Evolutionary conservation across 2,329 filamentous ascomycete species (phyloP), one percentile per base, ranked within the genome.

Genomic region (Fusarium drepaniforme): DNA sequence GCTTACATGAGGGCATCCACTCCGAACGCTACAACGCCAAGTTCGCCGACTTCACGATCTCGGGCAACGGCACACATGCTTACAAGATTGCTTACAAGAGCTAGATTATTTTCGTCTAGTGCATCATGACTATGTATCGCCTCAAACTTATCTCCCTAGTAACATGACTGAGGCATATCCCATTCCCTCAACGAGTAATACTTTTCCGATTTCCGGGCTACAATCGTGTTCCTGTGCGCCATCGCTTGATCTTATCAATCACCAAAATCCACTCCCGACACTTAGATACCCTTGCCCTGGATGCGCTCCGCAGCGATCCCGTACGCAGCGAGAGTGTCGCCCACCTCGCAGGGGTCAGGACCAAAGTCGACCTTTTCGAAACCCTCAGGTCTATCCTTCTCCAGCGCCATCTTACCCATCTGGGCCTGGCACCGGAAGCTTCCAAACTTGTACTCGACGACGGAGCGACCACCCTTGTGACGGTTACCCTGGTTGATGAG

Each of bases 351-450:
- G 1, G 83, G 83, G 62, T 85, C 83, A 15, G 79, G 75, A 0
- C 82, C 83, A 75, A 81, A 85, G 73, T 84, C 83, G 2, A 83
- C 83, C 77, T 80, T 82, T 62, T 83, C 81, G 7, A 85, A 77
- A 0, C 83, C 82, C 2, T 38, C 58, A 0, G 83, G 83, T 1
- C 75, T 68, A 13, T 84, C 81, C 70, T 81, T 81, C 61, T 84
- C 81, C 30, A 85, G 75, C 0, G 83, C 78, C 78, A 83, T 83
- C 77, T 84, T 83, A 1, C 85, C 88, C 62, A 86, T 84, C 80
- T 89, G 85, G 0, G 88, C 84, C 83, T 91, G 89, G 79, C 86
- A 88, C 1, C 88, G 85, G 68, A 85, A 90, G 66, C 88, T 89
- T 0, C 87, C 88, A 73, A 91, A 91, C 13, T 85, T 83, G 73